Evolutionary conservation across 1,139 yeast species (phyloP).

Genomic region (Pichia sp.): DNA sequence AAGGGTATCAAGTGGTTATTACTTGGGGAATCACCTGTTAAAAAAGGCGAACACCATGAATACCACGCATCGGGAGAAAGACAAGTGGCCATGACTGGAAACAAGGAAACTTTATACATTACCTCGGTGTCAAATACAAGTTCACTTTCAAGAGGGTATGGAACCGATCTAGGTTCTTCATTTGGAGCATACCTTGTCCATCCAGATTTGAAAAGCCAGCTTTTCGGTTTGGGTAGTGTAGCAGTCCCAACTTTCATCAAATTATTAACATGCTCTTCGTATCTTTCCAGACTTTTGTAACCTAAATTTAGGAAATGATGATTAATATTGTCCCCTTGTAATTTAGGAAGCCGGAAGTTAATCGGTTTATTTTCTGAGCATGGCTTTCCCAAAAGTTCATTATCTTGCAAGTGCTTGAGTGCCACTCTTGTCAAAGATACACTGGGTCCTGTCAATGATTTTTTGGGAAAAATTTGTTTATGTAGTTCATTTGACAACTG

Average conservation of each 20-base stretch:
- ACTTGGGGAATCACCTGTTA: constrained; percentile 45
- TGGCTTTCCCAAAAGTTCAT: constrained; percentile 70
- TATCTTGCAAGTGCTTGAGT: constrained; percentile 50
- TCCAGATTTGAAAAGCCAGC: constrained; percentile 60
- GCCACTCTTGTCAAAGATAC: constrained; percentile 47
- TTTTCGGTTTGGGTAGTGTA: constrained; percentile 34
- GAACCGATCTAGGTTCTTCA: constrained; percentile 48
- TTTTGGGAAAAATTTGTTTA: constrained; percentile 49
- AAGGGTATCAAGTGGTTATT: constrained; percentile 69
- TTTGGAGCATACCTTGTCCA: constrained; percentile 73
- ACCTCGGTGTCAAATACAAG: constrained; percentile 89
- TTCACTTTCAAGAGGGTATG: constrained; percentile 58
- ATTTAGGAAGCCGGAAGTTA: constrained; percentile 52
- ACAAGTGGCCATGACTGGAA: constrained; percentile 79
- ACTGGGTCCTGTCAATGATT: constrained; percentile 3
- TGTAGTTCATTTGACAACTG: constrained; percentile 57
- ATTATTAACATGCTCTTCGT: constrained; percentile 39
- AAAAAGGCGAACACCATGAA: constrained; percentile 86
- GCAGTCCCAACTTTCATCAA: constrained; percentile 30
- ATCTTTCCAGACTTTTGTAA: constrained; percentile 51
- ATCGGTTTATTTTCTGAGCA: constrained; percentile 64
- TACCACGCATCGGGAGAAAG: constrained; percentile 81
- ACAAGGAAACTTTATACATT: constrained; percentile 64
- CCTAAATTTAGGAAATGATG: constrained; percentile 84
- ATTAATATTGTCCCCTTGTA: constrained; percentile 65